phyloP scores from a whole-genome alignment of 495 filamentous ascomycete species.

The Diplogelasinospora grovesii region DNA sequence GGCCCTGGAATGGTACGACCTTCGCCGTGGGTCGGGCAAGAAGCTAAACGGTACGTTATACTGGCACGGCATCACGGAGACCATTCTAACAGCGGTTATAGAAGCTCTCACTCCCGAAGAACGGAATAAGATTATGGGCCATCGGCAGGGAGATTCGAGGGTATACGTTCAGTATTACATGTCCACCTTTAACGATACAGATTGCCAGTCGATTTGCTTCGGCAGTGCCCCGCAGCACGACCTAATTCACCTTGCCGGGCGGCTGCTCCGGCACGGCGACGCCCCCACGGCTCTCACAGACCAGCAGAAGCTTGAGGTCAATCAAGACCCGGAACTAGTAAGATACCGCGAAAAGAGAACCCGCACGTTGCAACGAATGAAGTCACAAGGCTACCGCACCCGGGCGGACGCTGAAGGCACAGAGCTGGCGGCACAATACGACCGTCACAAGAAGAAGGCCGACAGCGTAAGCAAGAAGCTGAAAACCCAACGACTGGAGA shows the following conservation, averaged over 20 bases:
- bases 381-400: too few species aligned
- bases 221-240: background rate
- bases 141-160: background rate
- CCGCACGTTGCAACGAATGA: too few species aligned
- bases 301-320: background rate
- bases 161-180: background rate
- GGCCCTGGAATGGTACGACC: conserved; percentile 1
- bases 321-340: background rate
- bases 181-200: background rate
- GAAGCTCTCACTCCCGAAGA: conserved; percentile 1
- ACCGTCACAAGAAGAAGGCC: too few species aligned
- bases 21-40: background rate
- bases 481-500: too few species aligned
- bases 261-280: background rate
- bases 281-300: background rate
- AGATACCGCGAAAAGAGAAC: too few species aligned
- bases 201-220: background rate
- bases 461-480: too few species aligned
- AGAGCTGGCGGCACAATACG: too few species aligned
- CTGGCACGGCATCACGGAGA: background rate
- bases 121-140: background rate
- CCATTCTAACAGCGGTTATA: background rate
- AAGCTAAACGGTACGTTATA: conserved; percentile 1
- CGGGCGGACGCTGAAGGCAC: too few species aligned
- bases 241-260: background rate